These are phyloP conservation scores for Penicillium paneum DNA, from an alignment of 2,329 filamentous ascomycete genomes.

Conservation along the genomic window DNA sequence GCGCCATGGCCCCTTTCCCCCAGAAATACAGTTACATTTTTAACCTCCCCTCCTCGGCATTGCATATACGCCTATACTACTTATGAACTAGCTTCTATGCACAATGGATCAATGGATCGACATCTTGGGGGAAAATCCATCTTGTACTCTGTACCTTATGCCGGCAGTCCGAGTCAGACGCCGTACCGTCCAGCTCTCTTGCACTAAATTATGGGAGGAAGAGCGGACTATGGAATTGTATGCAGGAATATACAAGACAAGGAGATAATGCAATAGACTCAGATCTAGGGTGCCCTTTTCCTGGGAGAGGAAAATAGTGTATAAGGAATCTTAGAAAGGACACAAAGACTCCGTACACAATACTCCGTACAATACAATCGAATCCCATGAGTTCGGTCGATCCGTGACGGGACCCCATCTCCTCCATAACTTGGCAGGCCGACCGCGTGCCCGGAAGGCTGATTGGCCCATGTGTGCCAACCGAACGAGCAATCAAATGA, in stretches of 20 bases:
- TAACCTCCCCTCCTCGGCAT: neutral
- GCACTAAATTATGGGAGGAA: neutral
- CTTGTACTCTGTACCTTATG: neutral
- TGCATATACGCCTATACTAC: neutral
- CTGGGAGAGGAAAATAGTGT: too few species aligned
- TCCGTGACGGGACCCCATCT: conserved; percentile 11
- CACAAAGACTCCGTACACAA: neutral
- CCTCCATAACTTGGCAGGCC: conserved; percentile 15
- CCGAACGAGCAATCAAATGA: conserved; percentile 18
- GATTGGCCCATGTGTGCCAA: conserved; percentile 6
- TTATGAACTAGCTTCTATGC: neutral
- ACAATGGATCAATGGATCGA: neutral
- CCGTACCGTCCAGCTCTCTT: neutral
- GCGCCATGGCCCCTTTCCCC: conserved; percentile 2
- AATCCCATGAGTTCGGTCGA: conserved; percentile 8
- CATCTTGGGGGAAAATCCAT: neutral
- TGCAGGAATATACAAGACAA: neutral
- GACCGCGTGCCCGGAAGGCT: neutral
- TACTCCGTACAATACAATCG: neutral
- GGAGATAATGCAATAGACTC: too few species aligned
- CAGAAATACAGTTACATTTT: neutral
- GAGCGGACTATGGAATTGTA: neutral
- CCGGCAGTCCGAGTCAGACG: neutral
- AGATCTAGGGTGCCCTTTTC: too few species aligned
- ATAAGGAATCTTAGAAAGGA: too few species aligned